A percentile compares a stretch with the other conserved stretches of the same genome.
These are phyloP conservation scores for Aurantiochytrium sp. DNA, from an alignment of 108 stramenopile species.

Conservation along the genomic window DNA sequence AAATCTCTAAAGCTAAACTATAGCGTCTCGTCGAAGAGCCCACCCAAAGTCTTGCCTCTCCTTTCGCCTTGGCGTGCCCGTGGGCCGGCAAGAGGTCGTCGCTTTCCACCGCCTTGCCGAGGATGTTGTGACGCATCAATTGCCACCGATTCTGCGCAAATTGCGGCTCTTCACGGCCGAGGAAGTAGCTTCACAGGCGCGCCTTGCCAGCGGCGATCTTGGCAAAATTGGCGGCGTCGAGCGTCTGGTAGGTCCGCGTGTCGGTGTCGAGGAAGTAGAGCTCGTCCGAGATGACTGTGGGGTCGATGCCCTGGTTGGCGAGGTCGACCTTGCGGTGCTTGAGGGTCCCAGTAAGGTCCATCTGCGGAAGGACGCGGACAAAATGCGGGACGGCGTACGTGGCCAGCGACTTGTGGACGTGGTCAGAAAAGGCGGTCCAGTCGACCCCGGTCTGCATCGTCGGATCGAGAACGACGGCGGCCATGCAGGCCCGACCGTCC, in stretches of 20 bases:
- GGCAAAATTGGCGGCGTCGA: background rate
- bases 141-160: too few relatives aligned
- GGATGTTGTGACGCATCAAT: too few relatives aligned
- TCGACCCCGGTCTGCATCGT: background rate
- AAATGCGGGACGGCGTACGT: constrained; percentile 47
- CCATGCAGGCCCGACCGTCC: constrained; percentile 47
- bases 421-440: background rate
- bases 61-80: too few relatives aligned
- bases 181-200: too few relatives aligned
- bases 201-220: background rate
- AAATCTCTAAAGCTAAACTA: too few relatives aligned
- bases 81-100: too few relatives aligned
- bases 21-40: too few relatives aligned
- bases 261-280: background rate
- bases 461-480: constrained; percentile 38
- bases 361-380: constrained; percentile 36
- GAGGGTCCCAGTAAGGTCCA: constrained; percentile 46
- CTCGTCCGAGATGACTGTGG: background rate
- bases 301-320: constrained; percentile 13
- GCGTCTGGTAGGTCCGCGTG: background rate
- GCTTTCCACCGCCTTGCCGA: too few relatives aligned
- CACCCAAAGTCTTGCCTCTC: too few relatives aligned
- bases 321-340: constrained; percentile 52
- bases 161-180: too few relatives aligned
- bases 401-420: constrained; percentile 28